Conservation (phyloP, 345 rosid species). For the Sisymbrium irio region DNA sequence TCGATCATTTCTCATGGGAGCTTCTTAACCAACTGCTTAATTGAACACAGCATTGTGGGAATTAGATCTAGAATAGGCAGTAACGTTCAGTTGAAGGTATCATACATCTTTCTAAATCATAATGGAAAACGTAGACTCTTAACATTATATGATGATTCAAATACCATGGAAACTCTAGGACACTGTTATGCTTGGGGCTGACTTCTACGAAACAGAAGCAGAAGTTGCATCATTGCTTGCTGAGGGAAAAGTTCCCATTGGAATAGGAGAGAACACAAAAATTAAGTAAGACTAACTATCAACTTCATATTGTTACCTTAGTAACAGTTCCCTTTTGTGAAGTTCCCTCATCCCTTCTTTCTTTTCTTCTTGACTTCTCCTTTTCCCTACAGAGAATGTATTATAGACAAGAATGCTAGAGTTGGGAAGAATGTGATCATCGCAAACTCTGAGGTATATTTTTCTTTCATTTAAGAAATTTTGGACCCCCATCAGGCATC, state of each 20-base stretch:
- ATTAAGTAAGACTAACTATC: conserved; percentile 48
- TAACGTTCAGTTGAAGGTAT: conserved; percentile 77
- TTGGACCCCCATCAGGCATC: background rate
- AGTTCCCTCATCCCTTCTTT: background rate
- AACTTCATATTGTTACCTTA: conserved; percentile 21
- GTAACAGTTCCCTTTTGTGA: conserved; percentile 1
- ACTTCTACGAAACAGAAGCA: conserved; percentile 76
- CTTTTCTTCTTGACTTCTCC: background rate
- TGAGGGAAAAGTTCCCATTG: conserved; percentile 70
- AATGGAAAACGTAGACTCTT: background rate
- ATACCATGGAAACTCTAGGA: conserved; percentile 49
- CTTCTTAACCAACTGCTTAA: conserved; percentile 61
- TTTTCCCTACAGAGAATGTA: conserved; percentile 64
- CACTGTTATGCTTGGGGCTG: conserved; percentile 93
- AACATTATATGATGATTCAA: conserved; percentile 15
- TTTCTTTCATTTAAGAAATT: background rate
- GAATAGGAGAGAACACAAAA: conserved; percentile 82
- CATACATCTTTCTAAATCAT: background rate
- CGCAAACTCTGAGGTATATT: conserved; percentile 74
- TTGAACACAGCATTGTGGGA: conserved; percentile 89
- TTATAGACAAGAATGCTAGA: conserved; percentile 92
- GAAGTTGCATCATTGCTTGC: conserved; percentile 61
- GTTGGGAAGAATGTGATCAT: conserved; percentile 86
- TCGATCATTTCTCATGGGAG: conserved; percentile 93
- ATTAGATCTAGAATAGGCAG: conserved; percentile 82